A percentile compares a stretch with the other conserved stretches of the same genome.
Conservation (phyloP, 2,329 filamentous ascomycete genomes). For the Pyrenophora tritici-repentis region DNA sequence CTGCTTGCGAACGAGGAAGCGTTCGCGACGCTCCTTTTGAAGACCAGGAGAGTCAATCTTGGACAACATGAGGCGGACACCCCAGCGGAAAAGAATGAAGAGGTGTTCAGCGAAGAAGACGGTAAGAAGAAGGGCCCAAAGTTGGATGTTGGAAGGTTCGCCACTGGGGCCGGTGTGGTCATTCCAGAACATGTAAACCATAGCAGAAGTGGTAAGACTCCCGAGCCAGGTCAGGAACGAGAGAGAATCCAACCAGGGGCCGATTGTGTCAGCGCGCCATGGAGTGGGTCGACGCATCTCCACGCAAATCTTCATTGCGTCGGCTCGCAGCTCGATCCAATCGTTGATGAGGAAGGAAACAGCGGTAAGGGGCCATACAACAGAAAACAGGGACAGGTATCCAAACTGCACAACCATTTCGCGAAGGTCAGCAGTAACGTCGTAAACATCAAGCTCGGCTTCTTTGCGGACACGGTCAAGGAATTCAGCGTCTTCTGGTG, state of each 20-base stretch:
- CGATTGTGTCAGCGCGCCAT: slow-evolving; percentile 89
- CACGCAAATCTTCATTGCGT: slow-evolving; percentile 91
- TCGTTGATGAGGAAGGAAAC: slow-evolving; percentile 92
- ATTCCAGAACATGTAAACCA: slow-evolving; percentile 86
- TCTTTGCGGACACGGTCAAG: slow-evolving; percentile 81
- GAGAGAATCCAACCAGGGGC: slow-evolving; percentile 85
- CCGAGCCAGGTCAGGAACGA: slow-evolving; percentile 94
- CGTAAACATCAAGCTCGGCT: slow-evolving; percentile 80
- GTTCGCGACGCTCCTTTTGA: slow-evolving; percentile 81
- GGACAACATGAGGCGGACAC: slow-evolving; percentile 72
- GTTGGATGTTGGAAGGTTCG: slow-evolving; percentile 70
- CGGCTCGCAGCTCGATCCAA: slow-evolving; percentile 91
- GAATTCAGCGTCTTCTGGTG: slow-evolving; percentile 78
- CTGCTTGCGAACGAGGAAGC: slow-evolving; percentile 78
- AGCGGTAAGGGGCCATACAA: slow-evolving; percentile 92
- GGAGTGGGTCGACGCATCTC: slow-evolving; percentile 89
- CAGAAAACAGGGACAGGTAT: slow-evolving; percentile 88
- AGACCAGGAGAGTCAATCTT: slow-evolving; percentile 86
- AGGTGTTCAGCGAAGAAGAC: slow-evolving; percentile 88
- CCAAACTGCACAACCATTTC: slow-evolving; percentile 70
- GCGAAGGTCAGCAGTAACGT: slow-evolving; percentile 86
- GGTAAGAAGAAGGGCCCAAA: slow-evolving; percentile 78
- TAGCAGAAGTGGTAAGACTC: slow-evolving; percentile 81
- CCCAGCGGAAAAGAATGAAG: slow-evolving; percentile 77
- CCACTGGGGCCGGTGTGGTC: slow-evolving; percentile 68